Base-by-base conservation (phyloP, 176 grass and related monocot genomes). In the Stipa capillata region DNA sequence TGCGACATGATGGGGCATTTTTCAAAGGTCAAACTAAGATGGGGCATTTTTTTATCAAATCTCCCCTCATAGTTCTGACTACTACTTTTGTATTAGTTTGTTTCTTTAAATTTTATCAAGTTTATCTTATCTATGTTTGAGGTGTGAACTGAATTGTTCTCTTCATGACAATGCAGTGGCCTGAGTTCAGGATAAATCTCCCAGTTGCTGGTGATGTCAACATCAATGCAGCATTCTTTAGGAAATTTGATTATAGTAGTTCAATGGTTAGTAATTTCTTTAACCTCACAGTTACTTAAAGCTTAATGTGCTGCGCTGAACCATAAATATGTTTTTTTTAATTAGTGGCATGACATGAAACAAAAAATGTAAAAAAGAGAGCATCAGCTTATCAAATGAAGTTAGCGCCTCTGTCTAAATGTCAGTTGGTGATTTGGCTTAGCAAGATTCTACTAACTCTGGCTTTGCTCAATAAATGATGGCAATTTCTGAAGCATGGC, bases 231-330 rank as follows among this genome's bases (percentile, higher is more conserved):
- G 73, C 89, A 63, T 98, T 98, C 83, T 92, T 98, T 67, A 79
- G 80, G 71, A 97, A 88, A 45, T 97, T 97, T 82, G 89, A 97
- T 82, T 98, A 98, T 91, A 94, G 87, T 16, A 98, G 57, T 45
- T 84, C 95, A 83, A 87, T 68, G 92, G 95, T 94, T 80, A 74
- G 72, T 87, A 78, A 83, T 62, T 77, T 68, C 32, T 77, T 65
- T 73, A 69, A 18, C 39, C 51, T 78, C 16, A 8, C n/a, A n/a
- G 25, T 33, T 71, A 33, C 36, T 76, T 25, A 42, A 34, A 56
- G 40, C 65, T 39, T 66, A 27, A 20, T 69, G 58, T 27, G 6
- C 40, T 11, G 49, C 8, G 21, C 23, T 66, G 55, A 73, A 39
- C 18, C 5, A 5, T 56, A 39, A 45, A 48, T 55, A 85, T 56